Conservation (phyloP, 257 asterid species). For the Rehmannia glutinosa region DNA sequence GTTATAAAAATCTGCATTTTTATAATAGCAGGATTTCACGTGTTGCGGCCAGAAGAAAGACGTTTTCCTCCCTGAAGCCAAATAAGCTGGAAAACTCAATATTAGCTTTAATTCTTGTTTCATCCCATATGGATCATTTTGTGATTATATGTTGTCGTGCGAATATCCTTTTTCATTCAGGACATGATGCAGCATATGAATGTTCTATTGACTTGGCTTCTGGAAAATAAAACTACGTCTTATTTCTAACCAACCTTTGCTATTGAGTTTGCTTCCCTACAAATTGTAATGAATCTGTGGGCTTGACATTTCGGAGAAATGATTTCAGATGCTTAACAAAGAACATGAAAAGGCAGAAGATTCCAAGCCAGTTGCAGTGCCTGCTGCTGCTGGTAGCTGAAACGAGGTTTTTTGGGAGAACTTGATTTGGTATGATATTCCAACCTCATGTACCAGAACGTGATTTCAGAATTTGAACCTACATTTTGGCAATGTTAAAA, state of each 20-base stretch:
- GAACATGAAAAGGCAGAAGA: slow-evolving; percentile 90
- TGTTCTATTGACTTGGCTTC: too few species aligned
- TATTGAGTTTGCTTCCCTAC: background rate
- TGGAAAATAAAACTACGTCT: too few species aligned
- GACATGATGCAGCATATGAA: background rate
- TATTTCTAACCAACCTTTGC: background rate
- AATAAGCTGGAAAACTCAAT: too few species aligned
- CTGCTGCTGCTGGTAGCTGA: slow-evolving; percentile 33
- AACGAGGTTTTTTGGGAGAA: background rate
- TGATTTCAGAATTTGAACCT: background rate
- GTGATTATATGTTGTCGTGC: too few species aligned
- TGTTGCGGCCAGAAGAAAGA: too few species aligned
- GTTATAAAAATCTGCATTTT: too few species aligned
- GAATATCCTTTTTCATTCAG: background rate
- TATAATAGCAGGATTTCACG: too few species aligned
- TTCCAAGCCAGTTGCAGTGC: slow-evolving; percentile 50
- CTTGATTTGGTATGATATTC: background rate
- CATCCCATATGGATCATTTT: too few species aligned
- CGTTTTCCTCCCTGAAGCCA: too few species aligned
- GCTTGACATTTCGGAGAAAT: background rate
- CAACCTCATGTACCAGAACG: background rate
- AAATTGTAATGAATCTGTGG: background rate
- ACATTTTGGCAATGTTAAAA: background rate
- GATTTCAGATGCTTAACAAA: slow-evolving; percentile 77
- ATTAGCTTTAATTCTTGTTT: too few species aligned